Conservation (phyloP, 2,329 filamentous ascomycete genomes). For the Beauveria sp. region DNA sequence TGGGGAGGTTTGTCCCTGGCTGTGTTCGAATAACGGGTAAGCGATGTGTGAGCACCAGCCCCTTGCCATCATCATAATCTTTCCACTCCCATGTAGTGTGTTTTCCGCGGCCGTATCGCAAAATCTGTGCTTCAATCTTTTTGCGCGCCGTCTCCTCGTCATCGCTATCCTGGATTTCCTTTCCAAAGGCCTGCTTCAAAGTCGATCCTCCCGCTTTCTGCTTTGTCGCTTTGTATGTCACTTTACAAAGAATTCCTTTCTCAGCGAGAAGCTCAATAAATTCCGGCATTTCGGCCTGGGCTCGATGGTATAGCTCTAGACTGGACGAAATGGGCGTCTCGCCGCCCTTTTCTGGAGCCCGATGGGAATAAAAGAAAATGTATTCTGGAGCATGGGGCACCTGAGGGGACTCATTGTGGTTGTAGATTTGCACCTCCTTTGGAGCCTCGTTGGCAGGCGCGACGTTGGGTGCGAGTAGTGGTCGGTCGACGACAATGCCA, state of each 20-base stretch:
- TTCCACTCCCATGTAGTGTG: slow-evolving; percentile 41
- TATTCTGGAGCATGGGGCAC: slow-evolving; percentile 44
- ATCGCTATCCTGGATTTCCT: slow-evolving; percentile 35
- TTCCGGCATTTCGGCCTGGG: slow-evolving; percentile 36
- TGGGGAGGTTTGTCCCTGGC: slow-evolving; percentile 34
- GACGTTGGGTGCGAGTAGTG: slow-evolving; percentile 14
- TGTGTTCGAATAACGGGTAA: slow-evolving; percentile 40
- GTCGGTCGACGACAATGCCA: slow-evolving; percentile 39
- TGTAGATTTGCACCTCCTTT: slow-evolving; percentile 40
- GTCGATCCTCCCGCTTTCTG: slow-evolving; percentile 41
- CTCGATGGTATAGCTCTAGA: slow-evolving; percentile 36
- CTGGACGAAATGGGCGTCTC: slow-evolving; percentile 40
- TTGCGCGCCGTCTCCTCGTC: slow-evolving; percentile 29
- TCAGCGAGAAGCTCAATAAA: slow-evolving; percentile 34
- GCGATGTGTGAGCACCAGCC: slow-evolving; percentile 34
- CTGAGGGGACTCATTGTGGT: slow-evolving; percentile 43
- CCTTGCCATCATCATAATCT: slow-evolving; percentile 23
- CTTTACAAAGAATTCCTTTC: slow-evolving; percentile 30
- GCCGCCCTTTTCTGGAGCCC: slow-evolving; percentile 27
- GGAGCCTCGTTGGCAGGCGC: slow-evolving; percentile 39
- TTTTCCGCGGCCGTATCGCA: slow-evolving; percentile 34
- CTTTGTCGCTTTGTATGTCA: slow-evolving; percentile 34
- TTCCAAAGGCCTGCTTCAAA: slow-evolving; percentile 34
- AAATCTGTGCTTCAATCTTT: slow-evolving; percentile 43
- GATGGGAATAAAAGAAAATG: slow-evolving; percentile 40